A percentile compares a stretch with the other conserved stretches of the same genome.
Conservation (phyloP, 2,329 filamentous ascomycete genomes). For the Phyllachora maydis region DNA sequence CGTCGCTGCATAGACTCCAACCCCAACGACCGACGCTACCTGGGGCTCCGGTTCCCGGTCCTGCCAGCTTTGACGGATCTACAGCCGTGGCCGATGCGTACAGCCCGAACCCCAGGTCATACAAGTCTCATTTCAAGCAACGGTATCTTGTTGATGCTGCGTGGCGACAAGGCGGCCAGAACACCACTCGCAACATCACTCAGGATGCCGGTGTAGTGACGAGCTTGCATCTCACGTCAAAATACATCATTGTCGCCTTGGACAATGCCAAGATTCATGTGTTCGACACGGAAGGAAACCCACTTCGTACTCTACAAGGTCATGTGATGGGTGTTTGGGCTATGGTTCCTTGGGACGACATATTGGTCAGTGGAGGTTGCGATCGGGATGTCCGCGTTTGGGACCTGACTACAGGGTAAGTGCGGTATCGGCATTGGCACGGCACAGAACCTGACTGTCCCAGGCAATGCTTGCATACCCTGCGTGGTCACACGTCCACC, state of each 20-base stretch:
- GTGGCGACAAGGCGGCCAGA: slow-evolving; percentile 80
- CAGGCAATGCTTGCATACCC: slow-evolving; percentile 56
- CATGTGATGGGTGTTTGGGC: slow-evolving; percentile 99
- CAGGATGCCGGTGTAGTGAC: slow-evolving; percentile 95
- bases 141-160: slow-evolving; percentile 92
- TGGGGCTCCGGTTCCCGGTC: slow-evolving; percentile 17
- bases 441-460: slow-evolving; percentile 10
- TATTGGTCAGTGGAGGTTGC: slow-evolving; percentile 86
- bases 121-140: slow-evolving; percentile 95
- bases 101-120: slow-evolving; percentile 41
- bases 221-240: slow-evolving; percentile 78
- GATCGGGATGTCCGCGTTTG: slow-evolving; percentile 93
- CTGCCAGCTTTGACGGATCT: slow-evolving; percentile 38
- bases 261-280: slow-evolving; percentile 99
- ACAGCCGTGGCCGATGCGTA: no score
- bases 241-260: slow-evolving; percentile 92
- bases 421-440: slow-evolving; percentile 1
- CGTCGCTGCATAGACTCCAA: slow-evolving; percentile 12
- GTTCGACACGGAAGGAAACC: slow-evolving; percentile 78
- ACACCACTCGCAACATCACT: slow-evolving; percentile 71
- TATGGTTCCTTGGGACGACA: slow-evolving; percentile 96
- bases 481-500: slow-evolving; percentile 90
- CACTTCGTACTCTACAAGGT: slow-evolving; percentile 74
- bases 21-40: slow-evolving; percentile 18
- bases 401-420: slow-evolving; percentile 84